phyloP scores from a whole-genome alignment of 345 rosid genomes.

The Arabis hirsuta region DNA sequence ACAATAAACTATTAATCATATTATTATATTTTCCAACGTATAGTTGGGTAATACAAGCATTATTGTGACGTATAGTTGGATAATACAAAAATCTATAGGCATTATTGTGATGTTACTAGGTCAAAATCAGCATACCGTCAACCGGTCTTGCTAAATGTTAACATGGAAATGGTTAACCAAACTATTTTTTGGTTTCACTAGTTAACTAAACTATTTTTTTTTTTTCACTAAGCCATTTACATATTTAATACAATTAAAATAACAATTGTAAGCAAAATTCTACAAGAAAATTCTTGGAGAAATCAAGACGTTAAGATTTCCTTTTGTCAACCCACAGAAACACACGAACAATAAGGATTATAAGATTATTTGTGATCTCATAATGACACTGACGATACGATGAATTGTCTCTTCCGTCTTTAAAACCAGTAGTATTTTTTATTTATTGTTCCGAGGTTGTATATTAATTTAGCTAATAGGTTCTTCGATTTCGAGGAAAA shows the following conservation, averaged over 20 bases:
- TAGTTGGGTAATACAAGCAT: background rate
- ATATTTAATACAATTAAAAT: background rate
- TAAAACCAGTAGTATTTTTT: background rate
- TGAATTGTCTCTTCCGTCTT: conserved; percentile 29
- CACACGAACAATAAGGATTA: background rate
- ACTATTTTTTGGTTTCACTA: no score
- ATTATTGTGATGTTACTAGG: conserved; percentile 3
- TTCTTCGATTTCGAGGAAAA: conserved; percentile 25
- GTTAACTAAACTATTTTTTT: no score
- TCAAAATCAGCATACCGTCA: background rate
- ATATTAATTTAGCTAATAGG: conserved; percentile 25
- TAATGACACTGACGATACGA: background rate
- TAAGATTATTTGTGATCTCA: conserved; percentile 1
- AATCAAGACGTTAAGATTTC: background rate
- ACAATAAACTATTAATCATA: background rate
- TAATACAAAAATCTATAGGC: background rate
- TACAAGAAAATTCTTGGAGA: background rate
- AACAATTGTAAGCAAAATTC: background rate
- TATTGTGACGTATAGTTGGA: no score
- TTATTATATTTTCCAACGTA: background rate
- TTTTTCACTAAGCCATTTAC: background rate
- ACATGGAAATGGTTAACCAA: no score
- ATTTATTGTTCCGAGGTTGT: conserved; percentile 25
- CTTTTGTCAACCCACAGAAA: background rate
- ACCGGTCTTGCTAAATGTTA: no score